Percentiles rank a stretch among this genome's conserved stretches.
These are phyloP conservation scores for Fomitiporia mediterranea DNA, from an alignment of 1,284 basidiomycete species.

Conservation along the genomic window DNA sequence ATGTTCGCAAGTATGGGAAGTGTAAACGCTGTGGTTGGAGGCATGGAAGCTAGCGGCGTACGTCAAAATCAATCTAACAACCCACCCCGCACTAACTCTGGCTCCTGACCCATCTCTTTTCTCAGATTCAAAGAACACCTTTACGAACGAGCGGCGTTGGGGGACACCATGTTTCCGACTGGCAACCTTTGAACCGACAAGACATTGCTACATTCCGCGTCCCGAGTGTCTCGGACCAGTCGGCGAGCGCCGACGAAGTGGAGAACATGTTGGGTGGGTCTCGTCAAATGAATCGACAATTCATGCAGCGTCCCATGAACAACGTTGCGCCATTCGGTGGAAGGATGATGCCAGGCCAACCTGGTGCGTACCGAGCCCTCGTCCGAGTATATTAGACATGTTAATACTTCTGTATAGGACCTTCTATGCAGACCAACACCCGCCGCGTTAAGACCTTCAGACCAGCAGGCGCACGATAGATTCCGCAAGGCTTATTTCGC, in stretches of 20 bases:
- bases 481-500: no score
- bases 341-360: slow-evolving; percentile 10
- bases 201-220: slow-evolving; percentile 4
- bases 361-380: slow-evolving; percentile 9
- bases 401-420: no score
- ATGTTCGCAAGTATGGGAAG: slow-evolving; percentile 24
- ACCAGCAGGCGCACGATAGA: slow-evolving; percentile 10
- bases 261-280: slow-evolving; percentile 50
- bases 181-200: slow-evolving; percentile 14
- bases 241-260: slow-evolving; percentile 64
- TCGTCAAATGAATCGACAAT: slow-evolving; percentile 20
- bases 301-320: slow-evolving; percentile 11
- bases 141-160: slow-evolving; percentile 6
- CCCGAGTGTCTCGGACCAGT: slow-evolving; percentile 48
- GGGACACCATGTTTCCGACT: slow-evolving; percentile 13
- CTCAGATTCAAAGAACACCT: slow-evolving; percentile 21
- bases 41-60: slow-evolving; percentile 69
- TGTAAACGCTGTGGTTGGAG: slow-evolving; percentile 53
- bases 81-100: no score
- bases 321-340: slow-evolving; percentile 5
- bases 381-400: no score
- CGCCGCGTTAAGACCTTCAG: slow-evolving; percentile 13
- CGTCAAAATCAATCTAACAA: slow-evolving; percentile 18
- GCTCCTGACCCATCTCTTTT: neutral
- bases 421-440: neutral